Percentiles rank a stretch among this genome's conserved stretches.
phyloP scores from a whole-genome alignment of 208 protist species.

The Leishmania lainsoni region DNA sequence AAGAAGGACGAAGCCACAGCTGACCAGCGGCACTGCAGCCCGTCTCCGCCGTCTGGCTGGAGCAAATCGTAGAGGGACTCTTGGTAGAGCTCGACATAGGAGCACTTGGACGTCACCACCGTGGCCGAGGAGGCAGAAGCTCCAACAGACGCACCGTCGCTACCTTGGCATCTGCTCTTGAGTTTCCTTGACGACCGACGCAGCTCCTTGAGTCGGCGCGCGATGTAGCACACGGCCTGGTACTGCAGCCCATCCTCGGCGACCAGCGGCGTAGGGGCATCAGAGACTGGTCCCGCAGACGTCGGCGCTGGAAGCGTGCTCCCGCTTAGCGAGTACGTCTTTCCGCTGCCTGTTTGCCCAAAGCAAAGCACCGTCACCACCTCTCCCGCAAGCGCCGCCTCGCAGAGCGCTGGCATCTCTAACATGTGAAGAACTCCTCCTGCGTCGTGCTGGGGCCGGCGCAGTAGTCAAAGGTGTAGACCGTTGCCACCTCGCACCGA shows the following conservation, averaged over 20 bases:
- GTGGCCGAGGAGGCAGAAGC: slow-evolving; percentile 3
- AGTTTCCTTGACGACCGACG: slow-evolving; percentile 7
- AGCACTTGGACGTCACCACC: slow-evolving; percentile 41
- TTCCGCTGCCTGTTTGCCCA: slow-evolving; percentile 90
- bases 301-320: slow-evolving; percentile 19
- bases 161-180: background rate
- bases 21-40: slow-evolving; percentile 79
- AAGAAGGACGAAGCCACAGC: slow-evolving; percentile 73
- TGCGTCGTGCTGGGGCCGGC: slow-evolving; percentile 65
- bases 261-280: slow-evolving; percentile 23
- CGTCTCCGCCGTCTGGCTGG: slow-evolving; percentile 37
- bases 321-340: slow-evolving; percentile 90
- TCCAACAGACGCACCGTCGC: background rate
- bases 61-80: slow-evolving; percentile 89
- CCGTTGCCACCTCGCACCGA: background rate
- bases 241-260: slow-evolving; percentile 79
- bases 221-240: slow-evolving; percentile 60
- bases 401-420: slow-evolving; percentile 61
- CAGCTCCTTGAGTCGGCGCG: slow-evolving; percentile 36
- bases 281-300: background rate
- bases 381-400: slow-evolving; percentile 74
- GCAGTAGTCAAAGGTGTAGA: slow-evolving; percentile 68
- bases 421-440: slow-evolving; percentile 50
- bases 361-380: slow-evolving; percentile 89
- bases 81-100: slow-evolving; percentile 90